Evolutionary conservation across 176 grass and related monocot species (phyloP), one percentile per base, ranked within the genome.

Genomic region (Eragrostis nindensis): DNA sequence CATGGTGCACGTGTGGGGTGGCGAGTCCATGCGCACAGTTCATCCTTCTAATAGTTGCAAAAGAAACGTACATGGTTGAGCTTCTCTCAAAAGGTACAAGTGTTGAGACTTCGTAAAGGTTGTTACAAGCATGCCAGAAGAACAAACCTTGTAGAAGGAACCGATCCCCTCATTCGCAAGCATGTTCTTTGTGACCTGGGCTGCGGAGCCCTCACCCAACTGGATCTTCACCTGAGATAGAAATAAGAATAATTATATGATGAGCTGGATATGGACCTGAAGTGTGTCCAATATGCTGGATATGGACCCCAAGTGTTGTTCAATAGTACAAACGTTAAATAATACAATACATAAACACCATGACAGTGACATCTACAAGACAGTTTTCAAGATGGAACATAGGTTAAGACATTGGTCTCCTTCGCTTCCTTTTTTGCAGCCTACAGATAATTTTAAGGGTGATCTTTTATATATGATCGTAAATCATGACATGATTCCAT

Each of bases 151-250:
- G 66, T 99, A 99, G 29, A 99, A 92, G 49, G 93, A 86, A 39
- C 85, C 40, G 39, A 95, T 0, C 11, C 97, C 97, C 11, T 95
- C 97, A 57, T 90, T 89, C 11, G 89, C 97, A 84, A 96, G 86
- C 97, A 99, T 96, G 45, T 71, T 95, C 84, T 80, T 99, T 10
- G 93, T 90, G 68, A 96, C 93, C 78, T 91, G 76, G 46, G 3
- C 68, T 29, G 97, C 97, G 6, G 97, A 99, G 68, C 97, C 97
- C 87, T 99, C 93, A 1, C 97, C 97, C 78, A 99, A 71, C 52
- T 99, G 97, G 91, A 99, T 99, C 88, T 73, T 95, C 49, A 99
- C 97, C 97, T 99, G 83, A 74, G 82, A 85, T 26, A 2, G 68
- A 59, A 83, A 72, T 7, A 82, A 48, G 25, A 73, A 38, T 21